Evolutionary conservation across 257 asterid genomes (phyloP).

Genomic region (Pogostemon cablin): DNA sequence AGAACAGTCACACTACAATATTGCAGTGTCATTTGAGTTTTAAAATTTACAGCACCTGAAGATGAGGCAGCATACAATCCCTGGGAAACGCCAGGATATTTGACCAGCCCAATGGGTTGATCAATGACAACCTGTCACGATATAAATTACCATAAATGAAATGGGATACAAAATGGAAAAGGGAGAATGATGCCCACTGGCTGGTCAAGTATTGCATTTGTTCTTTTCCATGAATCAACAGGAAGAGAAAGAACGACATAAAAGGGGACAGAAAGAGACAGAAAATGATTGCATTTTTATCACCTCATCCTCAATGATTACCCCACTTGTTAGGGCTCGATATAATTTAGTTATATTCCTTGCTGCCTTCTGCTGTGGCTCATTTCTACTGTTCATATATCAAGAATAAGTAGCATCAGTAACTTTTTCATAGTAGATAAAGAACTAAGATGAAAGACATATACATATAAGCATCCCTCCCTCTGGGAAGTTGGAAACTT

Average conservation of each 20-base stretch:
- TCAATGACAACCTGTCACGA: slow-evolving; percentile 62
- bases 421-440: neutral
- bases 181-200: slow-evolving; percentile 15
- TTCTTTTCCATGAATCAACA: slow-evolving; percentile 13
- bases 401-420: slow-evolving; percentile 27
- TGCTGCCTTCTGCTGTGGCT: slow-evolving; percentile 39
- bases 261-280: slow-evolving; percentile 23
- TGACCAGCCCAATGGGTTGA: slow-evolving; percentile 90
- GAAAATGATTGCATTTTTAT: slow-evolving; percentile 20
- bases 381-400: slow-evolving; percentile 45
- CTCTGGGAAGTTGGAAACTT: neutral
- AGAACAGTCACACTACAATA: neutral
- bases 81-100: slow-evolving; percentile 91
- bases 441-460: slow-evolving; percentile 22
- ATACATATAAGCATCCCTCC: slow-evolving; percentile 14
- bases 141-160: slow-evolving; percentile 19
- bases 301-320: slow-evolving; percentile 73
- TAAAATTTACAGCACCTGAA: slow-evolving; percentile 57
- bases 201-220: slow-evolving; percentile 14
- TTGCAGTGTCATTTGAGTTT: slow-evolving; percentile 6
- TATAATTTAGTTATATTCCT: slow-evolving; percentile 80
- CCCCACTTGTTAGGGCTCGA: slow-evolving; percentile 83
- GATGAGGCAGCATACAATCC: slow-evolving; percentile 94
- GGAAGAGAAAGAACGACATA: slow-evolving; percentile 17
- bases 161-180: slow-evolving; percentile 19